Evolutionary conservation across 495 filamentous ascomycete species (phyloP).

Genomic region (Penicillium silybi): DNA sequence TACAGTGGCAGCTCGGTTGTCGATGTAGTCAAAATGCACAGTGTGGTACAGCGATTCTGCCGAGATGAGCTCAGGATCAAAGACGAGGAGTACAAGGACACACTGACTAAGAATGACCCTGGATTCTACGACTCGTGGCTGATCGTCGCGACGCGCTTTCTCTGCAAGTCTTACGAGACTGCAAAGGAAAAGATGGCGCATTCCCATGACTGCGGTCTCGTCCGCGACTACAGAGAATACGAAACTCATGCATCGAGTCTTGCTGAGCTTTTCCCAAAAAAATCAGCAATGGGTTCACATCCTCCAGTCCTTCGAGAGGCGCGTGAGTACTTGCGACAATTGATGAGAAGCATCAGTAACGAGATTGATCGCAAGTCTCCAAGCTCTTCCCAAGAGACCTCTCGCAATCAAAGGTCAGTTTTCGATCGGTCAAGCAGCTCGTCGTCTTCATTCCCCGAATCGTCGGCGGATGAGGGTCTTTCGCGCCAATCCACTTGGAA

Average conservation of each 20-base stretch:
- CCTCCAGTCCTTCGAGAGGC: conserved; percentile 30
- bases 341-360: conserved; percentile 49
- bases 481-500: conserved; percentile 35
- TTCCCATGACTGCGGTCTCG: conserved; percentile 53
- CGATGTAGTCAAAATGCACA: conserved; percentile 72
- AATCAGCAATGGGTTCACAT: conserved; percentile 26
- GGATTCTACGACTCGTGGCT: conserved; percentile 56
- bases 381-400: conserved; percentile 45
- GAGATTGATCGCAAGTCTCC: conserved; percentile 56
- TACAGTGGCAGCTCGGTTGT: conserved; percentile 48
- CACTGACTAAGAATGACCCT: conserved; percentile 13
- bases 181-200: conserved; percentile 57
- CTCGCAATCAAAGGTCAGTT: conserved; percentile 56
- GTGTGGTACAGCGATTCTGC: conserved; percentile 76
- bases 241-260: conserved; percentile 63
- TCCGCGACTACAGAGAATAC: conserved; percentile 68
- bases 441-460: conserved; percentile 47
- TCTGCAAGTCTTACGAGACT: conserved; percentile 59
- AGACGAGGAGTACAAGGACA: conserved; percentile 45
- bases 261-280: conserved; percentile 35
- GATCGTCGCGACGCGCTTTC: conserved; percentile 54
- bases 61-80: conserved; percentile 59
- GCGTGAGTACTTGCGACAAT: conserved; percentile 42
- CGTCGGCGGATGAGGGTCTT: conserved; percentile 30
- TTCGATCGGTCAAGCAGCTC: conserved; percentile 70